Conservation (phyloP, 495 filamentous ascomycete species). For the Margaritispora aquatica region DNA sequence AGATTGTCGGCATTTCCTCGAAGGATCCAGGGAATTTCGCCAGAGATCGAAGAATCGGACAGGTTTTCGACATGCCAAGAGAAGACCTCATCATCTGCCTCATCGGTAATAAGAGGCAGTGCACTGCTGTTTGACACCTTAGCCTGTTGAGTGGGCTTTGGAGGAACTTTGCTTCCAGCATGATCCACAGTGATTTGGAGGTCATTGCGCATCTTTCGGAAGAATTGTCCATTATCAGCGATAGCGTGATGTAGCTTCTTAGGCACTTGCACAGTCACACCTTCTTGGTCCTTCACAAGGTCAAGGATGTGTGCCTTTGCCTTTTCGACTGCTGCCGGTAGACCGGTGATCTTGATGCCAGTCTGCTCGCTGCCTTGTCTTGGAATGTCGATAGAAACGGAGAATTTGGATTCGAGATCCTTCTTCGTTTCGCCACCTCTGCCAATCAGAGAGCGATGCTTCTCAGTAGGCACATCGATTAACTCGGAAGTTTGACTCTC, state of each 20-base stretch:
- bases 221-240: constrained; percentile 85
- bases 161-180: constrained; percentile 65
- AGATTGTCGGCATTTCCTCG: constrained; percentile 70
- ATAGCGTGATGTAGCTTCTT: constrained; percentile 73
- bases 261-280: constrained; percentile 79
- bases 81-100: constrained; percentile 59
- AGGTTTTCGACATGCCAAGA: constrained; percentile 74
- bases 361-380: constrained; percentile 64
- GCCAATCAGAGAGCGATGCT: constrained; percentile 87
- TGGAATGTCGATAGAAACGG: constrained; percentile 83
- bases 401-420: constrained; percentile 82
- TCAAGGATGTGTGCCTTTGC: constrained; percentile 77
- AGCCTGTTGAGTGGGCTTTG: constrained; percentile 47
- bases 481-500: constrained; percentile 67
- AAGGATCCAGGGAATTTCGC: constrained; percentile 88
- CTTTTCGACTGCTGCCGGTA: constrained; percentile 69
- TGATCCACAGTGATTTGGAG: constrained; percentile 87
- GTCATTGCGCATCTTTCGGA: constrained; percentile 78
- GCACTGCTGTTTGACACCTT: constrained; percentile 44
- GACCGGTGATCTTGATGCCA: constrained; percentile 76
- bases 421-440: constrained; percentile 82
- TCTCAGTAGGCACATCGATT: constrained; percentile 77
- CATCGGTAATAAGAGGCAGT: constrained; percentile 86
- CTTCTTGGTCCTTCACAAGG: constrained; percentile 78
- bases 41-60: constrained; percentile 45